Percentiles rank a stretch among this genome's conserved stretches.
Conservation (phyloP, 148 eudicot genomes). For the Chenopodium suecicum region DNA sequence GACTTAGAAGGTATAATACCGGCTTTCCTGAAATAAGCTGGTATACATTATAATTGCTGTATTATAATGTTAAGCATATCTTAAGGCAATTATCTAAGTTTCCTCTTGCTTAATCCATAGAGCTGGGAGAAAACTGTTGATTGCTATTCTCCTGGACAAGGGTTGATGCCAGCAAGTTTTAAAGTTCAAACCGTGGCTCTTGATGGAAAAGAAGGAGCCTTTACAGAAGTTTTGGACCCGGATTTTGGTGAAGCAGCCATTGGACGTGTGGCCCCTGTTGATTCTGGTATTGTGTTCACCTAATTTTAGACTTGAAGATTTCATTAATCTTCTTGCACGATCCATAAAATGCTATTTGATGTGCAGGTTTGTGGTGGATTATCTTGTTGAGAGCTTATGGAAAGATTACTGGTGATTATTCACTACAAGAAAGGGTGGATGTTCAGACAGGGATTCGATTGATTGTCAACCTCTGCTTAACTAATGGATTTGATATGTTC, state of each 20-base stretch:
- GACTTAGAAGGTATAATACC: too few species aligned
- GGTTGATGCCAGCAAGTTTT: conserved; percentile 96
- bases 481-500: conserved; percentile 92
- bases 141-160: conserved; percentile 88
- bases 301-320: neutral
- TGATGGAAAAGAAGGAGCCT: conserved; percentile 60
- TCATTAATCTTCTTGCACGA: neutral
- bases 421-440: conserved; percentile 79
- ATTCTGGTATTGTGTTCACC: conserved; percentile 60
- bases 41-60: neutral
- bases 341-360: neutral
- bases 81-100: neutral
- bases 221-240: conserved; percentile 83
- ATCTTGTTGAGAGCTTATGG: conserved; percentile 87
- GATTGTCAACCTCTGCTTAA: conserved; percentile 70
- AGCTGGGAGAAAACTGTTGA: conserved; percentile 96
- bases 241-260: conserved; percentile 98
- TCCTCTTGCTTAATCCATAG: conserved; percentile 31
- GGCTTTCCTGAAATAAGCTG: too few species aligned
- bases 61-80: neutral
- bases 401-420: conserved; percentile 72
- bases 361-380: conserved; percentile 90
- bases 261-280: conserved; percentile 94
- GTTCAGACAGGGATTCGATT: conserved; percentile 80
- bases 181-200: conserved; percentile 63